phyloP scores from a whole-genome alignment of 2,329 filamentous ascomycete genomes.

The Paramyrothecium roridum region DNA sequence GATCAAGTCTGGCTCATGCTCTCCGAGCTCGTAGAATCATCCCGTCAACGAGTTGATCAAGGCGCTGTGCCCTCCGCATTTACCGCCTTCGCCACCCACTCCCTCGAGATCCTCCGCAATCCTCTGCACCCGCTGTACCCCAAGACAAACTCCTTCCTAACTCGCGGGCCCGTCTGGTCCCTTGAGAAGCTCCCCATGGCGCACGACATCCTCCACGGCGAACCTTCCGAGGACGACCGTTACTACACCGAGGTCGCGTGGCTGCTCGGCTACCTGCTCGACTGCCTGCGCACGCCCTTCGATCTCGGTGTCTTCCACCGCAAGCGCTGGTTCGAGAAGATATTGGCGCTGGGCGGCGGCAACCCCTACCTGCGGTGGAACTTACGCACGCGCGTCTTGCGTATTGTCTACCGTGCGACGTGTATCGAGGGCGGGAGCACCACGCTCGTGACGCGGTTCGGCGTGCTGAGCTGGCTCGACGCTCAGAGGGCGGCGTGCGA shows the following conservation, averaged over 20 bases:
- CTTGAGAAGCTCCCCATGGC: constrained; percentile 70
- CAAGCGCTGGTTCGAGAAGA: constrained; percentile 69
- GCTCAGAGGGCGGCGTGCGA: constrained; percentile 49
- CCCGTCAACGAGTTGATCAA: constrained; percentile 48
- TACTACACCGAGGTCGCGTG: constrained; percentile 72
- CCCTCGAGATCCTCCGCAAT: constrained; percentile 67
- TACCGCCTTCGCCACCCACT: constrained; percentile 70
- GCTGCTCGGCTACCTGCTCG: constrained; percentile 69
- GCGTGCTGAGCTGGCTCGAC: constrained; percentile 72
- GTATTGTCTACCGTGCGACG: constrained; percentile 65
- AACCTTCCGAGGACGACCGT: constrained; percentile 69
- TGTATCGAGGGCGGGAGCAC: constrained; percentile 70
- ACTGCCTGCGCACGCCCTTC: constrained; percentile 55
- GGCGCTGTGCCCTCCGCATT: constrained; percentile 69
- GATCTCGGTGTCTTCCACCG: constrained; percentile 62
- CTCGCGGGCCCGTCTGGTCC: constrained; percentile 73
- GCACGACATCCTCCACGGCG: constrained; percentile 57
- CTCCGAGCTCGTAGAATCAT: constrained; percentile 77
- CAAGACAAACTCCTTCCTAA: constrained; percentile 83
- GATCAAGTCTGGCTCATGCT: constrained; percentile 77
- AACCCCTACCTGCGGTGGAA: constrained; percentile 61
- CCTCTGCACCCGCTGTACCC: constrained; percentile 81
- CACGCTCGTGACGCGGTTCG: constrained; percentile 75
- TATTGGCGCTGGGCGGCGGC: constrained; percentile 61
- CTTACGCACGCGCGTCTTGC: constrained; percentile 56